Evolutionary conservation across 1,284 basidiomycete species (phyloP).

Genomic region (Ceratobasidium sp.): DNA sequence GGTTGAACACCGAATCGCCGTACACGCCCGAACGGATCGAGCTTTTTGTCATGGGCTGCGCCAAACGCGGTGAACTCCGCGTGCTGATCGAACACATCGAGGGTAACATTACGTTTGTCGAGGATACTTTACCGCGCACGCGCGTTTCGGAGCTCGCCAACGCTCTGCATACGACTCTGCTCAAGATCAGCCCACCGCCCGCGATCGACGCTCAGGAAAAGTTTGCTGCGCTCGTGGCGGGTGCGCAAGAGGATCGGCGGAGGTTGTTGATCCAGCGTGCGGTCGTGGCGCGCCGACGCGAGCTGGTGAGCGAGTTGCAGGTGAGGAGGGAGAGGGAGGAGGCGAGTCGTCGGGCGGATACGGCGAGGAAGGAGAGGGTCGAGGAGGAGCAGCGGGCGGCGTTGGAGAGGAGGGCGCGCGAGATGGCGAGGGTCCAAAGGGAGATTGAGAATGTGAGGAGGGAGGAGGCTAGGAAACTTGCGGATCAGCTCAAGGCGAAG

Average conservation of each 20-base stretch:
- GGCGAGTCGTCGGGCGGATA: constrained; percentile 81
- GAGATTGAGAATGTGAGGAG: constrained; percentile 87
- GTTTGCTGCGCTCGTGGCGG: constrained; percentile 68
- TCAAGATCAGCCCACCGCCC: constrained; percentile 59
- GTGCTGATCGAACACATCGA: constrained; percentile 92
- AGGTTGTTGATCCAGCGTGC: constrained; percentile 81
- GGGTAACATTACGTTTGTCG: constrained; percentile 88
- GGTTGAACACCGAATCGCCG: constrained; percentile 49
- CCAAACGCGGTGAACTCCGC: constrained; percentile 87
- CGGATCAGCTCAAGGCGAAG: constrained; percentile 86
- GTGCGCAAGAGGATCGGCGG: constrained; percentile 79
- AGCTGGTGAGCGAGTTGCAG: constrained; percentile 88
- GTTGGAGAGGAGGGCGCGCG: constrained; percentile 76
- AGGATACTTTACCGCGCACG: constrained; percentile 81
- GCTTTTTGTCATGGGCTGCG: constrained; percentile 93
- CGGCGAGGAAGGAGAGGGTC: constrained; percentile 77
- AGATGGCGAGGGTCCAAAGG: constrained; percentile 81
- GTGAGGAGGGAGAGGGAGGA: constrained; percentile 93
- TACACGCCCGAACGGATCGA: constrained; percentile 85
- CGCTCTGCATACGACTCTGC: constrained; percentile 79
- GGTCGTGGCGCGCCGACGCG: constrained; percentile 87
- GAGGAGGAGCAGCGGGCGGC: constrained; percentile 75
- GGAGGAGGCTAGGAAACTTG: constrained; percentile 92
- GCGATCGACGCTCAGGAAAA: constrained; percentile 67
- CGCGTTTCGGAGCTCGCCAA: constrained; percentile 82